A percentile compares a stretch with the other conserved stretches of the same genome.
These are phyloP conservation scores for Stephania cephalantha DNA, from an alignment of 164 flowering plant species.

Conservation along the genomic window DNA sequence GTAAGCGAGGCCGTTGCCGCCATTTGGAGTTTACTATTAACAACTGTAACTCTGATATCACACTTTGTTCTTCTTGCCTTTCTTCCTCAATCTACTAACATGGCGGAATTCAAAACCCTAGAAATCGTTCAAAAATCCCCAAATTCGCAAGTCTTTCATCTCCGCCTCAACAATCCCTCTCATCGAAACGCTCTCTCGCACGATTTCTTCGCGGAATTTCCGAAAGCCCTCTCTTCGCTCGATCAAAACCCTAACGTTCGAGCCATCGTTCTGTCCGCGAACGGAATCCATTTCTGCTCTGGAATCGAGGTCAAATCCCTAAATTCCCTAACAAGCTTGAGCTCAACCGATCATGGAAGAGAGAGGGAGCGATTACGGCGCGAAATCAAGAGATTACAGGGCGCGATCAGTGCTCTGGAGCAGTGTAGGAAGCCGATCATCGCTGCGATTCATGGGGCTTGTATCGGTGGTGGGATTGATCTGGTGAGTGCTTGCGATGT, in stretches of 20 bases:
- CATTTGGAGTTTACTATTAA: not conserved
- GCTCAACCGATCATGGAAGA: conserved; percentile 46
- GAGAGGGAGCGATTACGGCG: conserved; percentile 51
- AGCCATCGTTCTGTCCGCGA: conserved; percentile 60
- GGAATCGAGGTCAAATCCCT: conserved; percentile 67
- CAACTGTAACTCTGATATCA: not conserved
- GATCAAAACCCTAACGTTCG: conserved; percentile 54
- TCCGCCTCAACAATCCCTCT: conserved; percentile 55
- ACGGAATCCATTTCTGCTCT: conserved; percentile 69
- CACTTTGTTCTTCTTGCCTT: not conserved
- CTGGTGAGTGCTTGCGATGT: conserved; percentile 79
- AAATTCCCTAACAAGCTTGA: not conserved
- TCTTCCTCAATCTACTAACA: not conserved
- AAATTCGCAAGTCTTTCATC: conserved; percentile 31
- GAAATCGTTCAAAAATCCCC: conserved; percentile 22
- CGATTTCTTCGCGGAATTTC: conserved; percentile 76
- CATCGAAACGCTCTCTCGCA: conserved; percentile 57
- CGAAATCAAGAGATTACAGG: conserved; percentile 52
- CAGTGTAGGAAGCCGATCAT: conserved; percentile 78
- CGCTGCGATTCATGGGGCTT: conserved; percentile 62
- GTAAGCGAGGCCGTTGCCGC: not conserved
- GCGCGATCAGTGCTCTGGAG: conserved; percentile 65
- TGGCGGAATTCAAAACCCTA: conserved; percentile 27
- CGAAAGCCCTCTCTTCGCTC: conserved; percentile 55
- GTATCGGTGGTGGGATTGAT: conserved; percentile 86